Evolutionary conservation across 2,329 filamentous ascomycete species (phyloP), one percentile per base, ranked within the genome.

Genomic region (Aureobasidium lini): DNA sequence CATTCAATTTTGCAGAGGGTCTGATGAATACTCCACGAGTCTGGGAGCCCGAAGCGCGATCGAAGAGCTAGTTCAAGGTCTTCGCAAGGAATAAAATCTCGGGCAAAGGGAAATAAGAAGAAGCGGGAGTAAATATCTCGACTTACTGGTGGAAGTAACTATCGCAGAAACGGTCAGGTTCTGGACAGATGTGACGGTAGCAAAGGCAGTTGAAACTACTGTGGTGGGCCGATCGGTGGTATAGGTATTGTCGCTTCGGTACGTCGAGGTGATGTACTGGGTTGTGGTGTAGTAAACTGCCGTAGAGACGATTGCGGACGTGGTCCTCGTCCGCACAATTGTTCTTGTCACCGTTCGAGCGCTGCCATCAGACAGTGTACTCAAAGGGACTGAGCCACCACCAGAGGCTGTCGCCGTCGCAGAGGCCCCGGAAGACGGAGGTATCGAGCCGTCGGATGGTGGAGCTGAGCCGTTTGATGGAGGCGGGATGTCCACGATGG

Each of bases 81-180:
- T 23, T 23, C 2, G 3, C 16, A 16, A 13, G 3, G 13, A 13
- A 16, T 16, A 6, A 11, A 2, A 4, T 29, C 18, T 6, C 5
- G 9, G 16, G 18, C 37, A 4, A n/a, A 13, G 4, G 6, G 13
- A 29, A 23, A 34, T 29, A 5, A n/a, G 7, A 28, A 10, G n/a
- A 11, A 29, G 9, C 5, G 1, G 2, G n/a, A 15, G 5, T 9
- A n/a, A 7, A 43, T 42, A 4, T 9, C 3, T 43, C n/a, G 1
- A 54, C 52, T 56, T 46, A 56, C 52, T 56, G 13, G 39, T 56
- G 40, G 40, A 44, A 31, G 50, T 54, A 15, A 54, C 50, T 31
- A 54, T 18, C 6, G 53, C 53, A 34, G 53, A 57, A 15, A 57
- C 40, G 4, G 53, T 57, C 2, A 47, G 16, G 6, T 44, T 57